Evolutionary conservation across 176 grass and related monocot genomes (phyloP), one percentile per base, ranked within the genome.

Genomic region (Zoysia japonica): DNA sequence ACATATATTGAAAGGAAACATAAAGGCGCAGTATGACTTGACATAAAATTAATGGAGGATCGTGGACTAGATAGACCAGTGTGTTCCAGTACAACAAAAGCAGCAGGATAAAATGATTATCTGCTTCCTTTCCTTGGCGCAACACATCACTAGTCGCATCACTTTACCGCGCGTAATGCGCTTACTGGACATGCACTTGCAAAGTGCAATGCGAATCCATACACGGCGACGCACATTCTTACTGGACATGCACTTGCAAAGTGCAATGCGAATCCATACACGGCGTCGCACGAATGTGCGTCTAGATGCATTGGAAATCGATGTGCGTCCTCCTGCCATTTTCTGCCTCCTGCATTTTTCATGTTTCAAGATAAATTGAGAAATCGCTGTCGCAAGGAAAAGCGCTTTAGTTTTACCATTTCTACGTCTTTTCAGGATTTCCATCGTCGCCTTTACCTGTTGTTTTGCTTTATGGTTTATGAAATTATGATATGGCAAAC

Each of bases 111-210:
- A n/a, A n/a, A n/a, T n/a, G 50, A 15, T 54, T 3, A 62, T 20
- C n/a, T 0, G 41, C 40, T 73, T 45, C 72, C 45, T 44, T 69
- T 52, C 64, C 85, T n/a, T 76, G 72, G 47, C 47, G 54, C 52
- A 62, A 37, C 59, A 71, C 59, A 71, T 70, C 45, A 36, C 40
- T 9, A 54, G 9, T 35, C 60, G 8, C 54, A 45, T 80, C 46
- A 54, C 64, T 86, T 67, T 69, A 10, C 64, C 47, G 52, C 9
- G 55, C 15, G 65, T 89, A 73, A 74, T 86, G 87, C 87, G 78
- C 82, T 77, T 81, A 89, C 81, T 53, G 76, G 77, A 70, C 3
- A 44, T 64, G 67, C 85, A 87, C 80, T 81, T 40, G 53, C 55
- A 28, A 35, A 55, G 39, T 46, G 28, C 47, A 55, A 69, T 64